Evolutionary conservation across 768 basidiomycete species (phyloP), one percentile per base, ranked within the genome.

Genomic region (Calocybe gangraenosa): DNA sequence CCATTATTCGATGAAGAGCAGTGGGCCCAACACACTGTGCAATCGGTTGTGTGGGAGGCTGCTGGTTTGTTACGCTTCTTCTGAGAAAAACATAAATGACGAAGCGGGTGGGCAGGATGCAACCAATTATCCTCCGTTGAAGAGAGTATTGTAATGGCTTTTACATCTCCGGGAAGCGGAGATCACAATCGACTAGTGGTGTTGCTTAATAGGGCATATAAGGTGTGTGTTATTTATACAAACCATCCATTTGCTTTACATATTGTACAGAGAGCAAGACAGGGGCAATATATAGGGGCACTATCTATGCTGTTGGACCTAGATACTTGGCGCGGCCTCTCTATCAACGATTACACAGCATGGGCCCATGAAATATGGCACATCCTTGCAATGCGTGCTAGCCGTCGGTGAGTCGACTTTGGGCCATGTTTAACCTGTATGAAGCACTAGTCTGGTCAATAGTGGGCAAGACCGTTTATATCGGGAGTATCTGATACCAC

Each of bases 311-410:
- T 92, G 10, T 65, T 92, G 9, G 79, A 85, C 46, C 81, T 85
- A 1, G 66, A 74, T 22, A 76, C 82, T 13, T 92, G 90, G 89
- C 65, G 71, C 1, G 79, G 82, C 5, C 64, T 92, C 37, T 72
- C 73, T 10, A 59, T 87, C 15, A 66, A 73, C 30, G 82, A 85
- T 58, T 87, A 87, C 59, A 65, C 68, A n/a, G 64, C 71, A 25
- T 92, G 91, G 90, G 81, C 84, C 15, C 68, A 72, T 38, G 77
- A 84, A 58, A 74, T 91, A 36, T 92, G 89, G 91, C 79, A 87
- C 57, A 75, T 87, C 42, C 67, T 92, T 20, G 74, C 73, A 10
- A 61, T 89, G 48, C 76, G 84, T 18, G 76, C 82, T 10, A 79
- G 77, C 47, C 79, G 90, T 43, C 75, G 82, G 89, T 87, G 58